Evolutionary conservation across 2,329 filamentous ascomycete genomes (phyloP), one percentile per base, ranked within the genome.

Genomic region (Fusarium sp.): DNA sequence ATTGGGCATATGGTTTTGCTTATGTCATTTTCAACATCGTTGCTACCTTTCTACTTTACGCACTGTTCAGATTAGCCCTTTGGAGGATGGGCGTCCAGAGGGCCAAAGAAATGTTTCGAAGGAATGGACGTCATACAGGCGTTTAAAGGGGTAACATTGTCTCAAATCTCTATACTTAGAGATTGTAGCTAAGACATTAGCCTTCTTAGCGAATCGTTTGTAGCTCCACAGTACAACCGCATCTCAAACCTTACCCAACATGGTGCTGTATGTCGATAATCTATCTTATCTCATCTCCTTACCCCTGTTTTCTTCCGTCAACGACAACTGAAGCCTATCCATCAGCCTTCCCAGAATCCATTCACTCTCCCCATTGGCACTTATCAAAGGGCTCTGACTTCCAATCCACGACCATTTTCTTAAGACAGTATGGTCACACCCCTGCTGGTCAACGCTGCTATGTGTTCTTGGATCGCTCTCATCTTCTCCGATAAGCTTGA

Each of bases 401-500:
- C 54, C 54, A 14, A 57, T 12, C 54, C 54, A 57, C 16, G 44
- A 57, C 54, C 54, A 57, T n/a, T 24, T 30, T 7, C 29, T 7
- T 4, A 14, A 14, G 6, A 14, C 29, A 14, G 29, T 30, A 30
- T 30, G 29, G 29, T 7, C 29, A 30, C 12, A 30, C 12, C 14
- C 29, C 29, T 14, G 29, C 29, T 30, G 32, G 7, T n/a, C 14
- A 7, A 16, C 44, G 16, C 25, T 41, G 16, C 54, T 41, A 16
- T 57, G 54, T 18, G 25, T 32, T n/a, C 22, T 7, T 51, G 54
- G 20, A 16, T 27, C 41, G 7, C 29, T 6, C 14, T 57, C 55
- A 20, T 57, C 34, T 25, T 57, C 55, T 3, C 55, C 55, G 14
- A 57, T 18, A 18, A 57, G 45, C 11, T 57, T 57, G 16, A 57